Conservation (phyloP, 2,329 filamentous ascomycete species). For the Aspergillus sp. region DNA sequence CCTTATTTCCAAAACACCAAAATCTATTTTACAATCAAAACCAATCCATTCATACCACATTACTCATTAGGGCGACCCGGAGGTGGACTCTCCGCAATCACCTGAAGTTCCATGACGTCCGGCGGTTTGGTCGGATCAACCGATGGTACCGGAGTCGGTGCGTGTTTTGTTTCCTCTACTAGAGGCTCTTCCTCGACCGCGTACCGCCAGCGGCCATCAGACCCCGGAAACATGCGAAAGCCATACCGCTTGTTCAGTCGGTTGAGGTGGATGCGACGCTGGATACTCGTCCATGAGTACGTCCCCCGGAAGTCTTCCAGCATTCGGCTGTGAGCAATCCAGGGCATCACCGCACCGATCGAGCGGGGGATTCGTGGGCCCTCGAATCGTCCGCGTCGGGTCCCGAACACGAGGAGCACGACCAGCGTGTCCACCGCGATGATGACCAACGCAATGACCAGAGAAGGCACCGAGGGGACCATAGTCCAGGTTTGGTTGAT, state of each 20-base stretch:
- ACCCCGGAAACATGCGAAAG: constrained; percentile 29
- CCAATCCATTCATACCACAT: constrained; percentile 12
- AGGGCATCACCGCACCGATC: constrained; percentile 32
- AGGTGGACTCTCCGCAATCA: not conserved
- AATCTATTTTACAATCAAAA: not conserved
- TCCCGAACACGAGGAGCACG: constrained; percentile 31
- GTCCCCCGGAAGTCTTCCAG: constrained; percentile 29
- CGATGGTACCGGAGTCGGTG: not conserved
- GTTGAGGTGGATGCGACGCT: constrained; percentile 25
- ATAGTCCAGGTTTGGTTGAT: constrained; percentile 31
- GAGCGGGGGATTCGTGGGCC: constrained; percentile 33
- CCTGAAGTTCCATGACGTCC: constrained; percentile 14
- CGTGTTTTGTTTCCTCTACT: constrained; percentile 2
- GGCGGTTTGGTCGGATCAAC: constrained; percentile 9
- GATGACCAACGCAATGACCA: constrained; percentile 26
- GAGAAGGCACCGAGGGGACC: constrained; percentile 27
- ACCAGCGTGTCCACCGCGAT: constrained; percentile 31
- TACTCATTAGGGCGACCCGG: constrained; percentile 11
- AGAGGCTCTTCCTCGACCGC: constrained; percentile 31
- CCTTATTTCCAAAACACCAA: not conserved
- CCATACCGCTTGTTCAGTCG: constrained; percentile 29
- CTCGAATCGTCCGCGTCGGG: constrained; percentile 30
- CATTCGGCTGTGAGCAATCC: constrained; percentile 34
- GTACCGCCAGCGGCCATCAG: constrained; percentile 29
- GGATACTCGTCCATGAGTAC: constrained; percentile 26